Evolutionary conservation across 2,329 filamentous ascomycete genomes (phyloP).

Genomic region (Aspergillus sp.): DNA sequence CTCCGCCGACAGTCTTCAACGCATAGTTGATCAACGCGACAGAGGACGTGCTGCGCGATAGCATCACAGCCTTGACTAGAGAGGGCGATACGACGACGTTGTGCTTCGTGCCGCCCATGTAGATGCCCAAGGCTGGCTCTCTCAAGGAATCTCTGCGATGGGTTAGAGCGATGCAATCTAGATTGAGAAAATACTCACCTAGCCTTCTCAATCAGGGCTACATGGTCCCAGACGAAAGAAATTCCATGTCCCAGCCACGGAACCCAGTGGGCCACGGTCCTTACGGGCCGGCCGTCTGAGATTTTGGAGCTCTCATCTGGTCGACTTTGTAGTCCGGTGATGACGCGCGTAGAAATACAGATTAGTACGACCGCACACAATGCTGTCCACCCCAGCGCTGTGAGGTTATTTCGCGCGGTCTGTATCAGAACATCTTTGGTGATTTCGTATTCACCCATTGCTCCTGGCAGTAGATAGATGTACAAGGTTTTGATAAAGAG

Average conservation of each 20-base stretch:
- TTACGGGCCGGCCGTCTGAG: constrained; percentile 36
- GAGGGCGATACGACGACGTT: constrained; percentile 50
- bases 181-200: constrained; percentile 27
- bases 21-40: constrained; percentile 31
- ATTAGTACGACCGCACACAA: background rate
- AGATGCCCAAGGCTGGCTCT: constrained; percentile 48
- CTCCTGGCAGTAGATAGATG: background rate
- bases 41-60: constrained; percentile 26
- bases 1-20: constrained; percentile 44
- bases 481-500: background rate
- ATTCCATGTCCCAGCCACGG: constrained; percentile 56
- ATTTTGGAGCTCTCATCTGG: constrained; percentile 9
- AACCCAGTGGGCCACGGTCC: constrained; percentile 58
- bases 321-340: constrained; percentile 29
- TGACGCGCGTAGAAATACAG: background rate
- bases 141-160: constrained; percentile 31
- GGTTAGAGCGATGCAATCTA: background rate
- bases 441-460: background rate
- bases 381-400: background rate
- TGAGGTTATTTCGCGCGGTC: background rate
- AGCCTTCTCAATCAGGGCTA: constrained; percentile 43
- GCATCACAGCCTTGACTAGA: constrained; percentile 42
- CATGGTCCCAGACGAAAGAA: constrained; percentile 46
- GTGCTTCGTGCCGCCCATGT: constrained; percentile 49
- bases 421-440: background rate